Percentiles rank a stretch among this genome's conserved stretches.
These are phyloP conservation scores for Solanum chmielewskii DNA, from an alignment of 257 asterid genomes.

Conservation along the genomic window DNA sequence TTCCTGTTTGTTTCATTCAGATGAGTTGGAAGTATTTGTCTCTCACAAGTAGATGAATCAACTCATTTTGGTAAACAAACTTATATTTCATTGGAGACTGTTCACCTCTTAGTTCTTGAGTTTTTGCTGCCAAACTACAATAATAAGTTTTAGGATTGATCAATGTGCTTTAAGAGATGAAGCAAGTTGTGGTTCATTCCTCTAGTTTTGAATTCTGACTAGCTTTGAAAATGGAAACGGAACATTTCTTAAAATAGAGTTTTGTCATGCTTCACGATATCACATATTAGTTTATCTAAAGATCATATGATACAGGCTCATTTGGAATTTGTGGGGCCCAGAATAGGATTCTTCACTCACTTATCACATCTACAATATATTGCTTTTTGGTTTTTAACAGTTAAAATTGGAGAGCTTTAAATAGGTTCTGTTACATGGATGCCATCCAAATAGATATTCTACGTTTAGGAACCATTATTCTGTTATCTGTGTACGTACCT, in stretches of 20 bases:
- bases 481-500: slow-evolving; percentile 27
- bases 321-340: background rate
- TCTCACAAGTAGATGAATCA: background rate
- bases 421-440: background rate
- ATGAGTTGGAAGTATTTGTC: background rate
- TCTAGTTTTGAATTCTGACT: background rate
- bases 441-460: background rate
- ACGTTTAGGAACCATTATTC: background rate
- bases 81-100: background rate
- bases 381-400: background rate
- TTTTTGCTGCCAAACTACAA: background rate
- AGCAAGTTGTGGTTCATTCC: background rate
- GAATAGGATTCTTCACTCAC: background rate
- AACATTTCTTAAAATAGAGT: background rate
- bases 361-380: background rate
- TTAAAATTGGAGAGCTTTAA: background rate
- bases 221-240: background rate
- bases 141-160: background rate
- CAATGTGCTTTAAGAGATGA: background rate
- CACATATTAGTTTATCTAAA: background rate
- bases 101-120: background rate
- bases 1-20: background rate
- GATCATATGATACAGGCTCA: background rate
- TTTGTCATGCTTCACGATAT: background rate
- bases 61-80: background rate